A percentile compares a stretch with the other conserved stretches of the same genome.
Evolutionary conservation across 306 rosid species (phyloP).

Genomic region (Quercus variabilis): DNA sequence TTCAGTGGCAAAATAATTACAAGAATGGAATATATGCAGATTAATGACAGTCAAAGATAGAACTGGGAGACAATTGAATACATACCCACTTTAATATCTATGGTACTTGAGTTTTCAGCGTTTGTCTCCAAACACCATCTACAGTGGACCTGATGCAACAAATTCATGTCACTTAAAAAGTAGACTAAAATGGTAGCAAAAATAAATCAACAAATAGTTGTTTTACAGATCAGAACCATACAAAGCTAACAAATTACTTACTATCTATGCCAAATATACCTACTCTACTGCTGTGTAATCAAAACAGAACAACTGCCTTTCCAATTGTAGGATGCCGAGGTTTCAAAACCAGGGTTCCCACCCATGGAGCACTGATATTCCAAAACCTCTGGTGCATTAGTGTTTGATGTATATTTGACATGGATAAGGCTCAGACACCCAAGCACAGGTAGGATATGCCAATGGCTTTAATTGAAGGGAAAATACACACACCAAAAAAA

Average conservation of each 20-base stretch:
- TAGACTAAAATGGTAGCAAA: constrained; percentile 2
- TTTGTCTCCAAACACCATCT: constrained; percentile 69
- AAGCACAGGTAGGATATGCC: too few species aligned
- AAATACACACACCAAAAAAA: too few species aligned
- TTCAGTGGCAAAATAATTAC: background rate
- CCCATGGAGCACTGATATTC: too few species aligned
- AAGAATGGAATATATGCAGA: background rate
- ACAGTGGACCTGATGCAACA: constrained; percentile 71
- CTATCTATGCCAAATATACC: too few species aligned
- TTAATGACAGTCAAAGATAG: background rate
- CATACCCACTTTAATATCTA: constrained; percentile 92
- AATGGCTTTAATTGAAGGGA: too few species aligned
- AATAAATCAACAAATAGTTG: background rate
- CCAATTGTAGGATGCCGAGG: too few species aligned
- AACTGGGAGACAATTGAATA: constrained; percentile 11
- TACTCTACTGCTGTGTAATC: background rate
- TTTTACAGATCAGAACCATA: background rate
- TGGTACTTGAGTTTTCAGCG: constrained; percentile 50
- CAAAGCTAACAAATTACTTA: background rate
- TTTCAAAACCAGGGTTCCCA: too few species aligned
- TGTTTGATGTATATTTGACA: too few species aligned
- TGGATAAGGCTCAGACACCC: too few species aligned
- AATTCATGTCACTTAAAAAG: constrained; percentile 13
- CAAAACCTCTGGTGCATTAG: too few species aligned
- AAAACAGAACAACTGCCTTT: background rate